Base-by-base conservation (phyloP, 2,329 filamentous ascomycete species). In the Meredithiella fracta region DNA sequence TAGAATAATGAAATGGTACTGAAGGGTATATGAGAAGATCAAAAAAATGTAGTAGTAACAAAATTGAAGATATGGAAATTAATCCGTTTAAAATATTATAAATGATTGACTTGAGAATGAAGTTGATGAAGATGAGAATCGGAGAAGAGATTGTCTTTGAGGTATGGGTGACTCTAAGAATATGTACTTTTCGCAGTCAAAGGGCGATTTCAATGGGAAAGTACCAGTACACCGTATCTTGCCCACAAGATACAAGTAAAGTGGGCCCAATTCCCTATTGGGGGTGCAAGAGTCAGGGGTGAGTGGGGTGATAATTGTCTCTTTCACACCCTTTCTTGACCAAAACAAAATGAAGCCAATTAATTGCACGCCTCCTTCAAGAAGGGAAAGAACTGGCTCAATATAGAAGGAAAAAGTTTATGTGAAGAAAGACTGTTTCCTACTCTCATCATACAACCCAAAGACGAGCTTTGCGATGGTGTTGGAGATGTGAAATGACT, bases 171-270 rank as follows among this genome's bases (percentile, higher is more conserved):
- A 31, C 40, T 23, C 29, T 29, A 23, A 26, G 20, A 57, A 57
- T 57, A 57, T 57, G 55, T 57, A 50, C 37, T 57, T 57, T 57
- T 56, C 31, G 11, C 6, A 14, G 8, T 51, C 49, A 25, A 44
- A 17, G 15, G 40, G 40, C 40, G 40, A 3, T 44, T 44, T 44
- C 20, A n/a, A 3, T 44, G 17, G 5, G 20, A 22, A 51, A 15
- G 49, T 51, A 51, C 49, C 49, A 25, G 23, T 51, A 51, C 49
- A 51, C 49, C 49, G 49, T 52, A 51, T 51, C 22, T 55, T 55
- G 17, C 29, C 15, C 40, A 3, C 2, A 44, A 44, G 40, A 7
- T 44, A 44, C 40, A 3, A 34, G 11, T 15, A n/a, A 44, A 22
- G 8, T 7, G 11, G 40, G 40, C 40, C 40, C 15, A 44, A 20